Conservation (phyloP, 1,284 basidiomycete genomes). For the Sporisorium graminicola region DNA sequence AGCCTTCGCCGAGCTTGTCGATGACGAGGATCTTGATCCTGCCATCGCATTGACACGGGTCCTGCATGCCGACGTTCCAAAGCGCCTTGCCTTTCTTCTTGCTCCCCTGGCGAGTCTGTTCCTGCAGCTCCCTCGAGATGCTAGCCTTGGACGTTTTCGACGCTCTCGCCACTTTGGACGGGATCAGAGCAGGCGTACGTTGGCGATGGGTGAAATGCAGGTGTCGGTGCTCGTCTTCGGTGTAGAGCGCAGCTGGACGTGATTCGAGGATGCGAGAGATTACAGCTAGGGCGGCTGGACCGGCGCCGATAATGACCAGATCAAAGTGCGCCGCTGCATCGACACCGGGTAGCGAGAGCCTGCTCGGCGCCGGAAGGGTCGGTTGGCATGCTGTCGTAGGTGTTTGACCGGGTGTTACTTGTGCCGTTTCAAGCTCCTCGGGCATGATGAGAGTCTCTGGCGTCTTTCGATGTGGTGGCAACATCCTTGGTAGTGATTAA, state of each 20-base stretch:
- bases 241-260: constrained; percentile 64
- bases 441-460: constrained; percentile 33
- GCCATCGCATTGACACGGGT: constrained; percentile 36
- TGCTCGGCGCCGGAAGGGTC: neutral
- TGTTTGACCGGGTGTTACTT: neutral
- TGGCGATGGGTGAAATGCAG: constrained; percentile 59
- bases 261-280: constrained; percentile 59
- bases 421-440: constrained; percentile 6
- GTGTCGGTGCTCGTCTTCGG: constrained; percentile 64
- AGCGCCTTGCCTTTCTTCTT: constrained; percentile 6
- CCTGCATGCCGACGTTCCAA: constrained; percentile 2
- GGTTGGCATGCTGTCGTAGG: constrained; percentile 5
- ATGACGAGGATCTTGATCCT: constrained; percentile 58
- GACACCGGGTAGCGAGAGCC: constrained; percentile 11
- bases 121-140: constrained; percentile 4
- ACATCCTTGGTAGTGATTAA: constrained; percentile 16
- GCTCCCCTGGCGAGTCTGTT: constrained; percentile 3
- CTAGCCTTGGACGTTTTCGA: neutral
- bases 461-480: constrained; percentile 38
- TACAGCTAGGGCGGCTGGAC: constrained; percentile 59
- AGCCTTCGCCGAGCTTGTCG: constrained; percentile 59
- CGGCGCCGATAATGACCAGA: constrained; percentile 63
- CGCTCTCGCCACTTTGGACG: constrained; percentile 22
- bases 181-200: constrained; percentile 13
- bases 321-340: constrained; percentile 47